These are phyloP conservation scores for Leccinum obscurum DNA, from an alignment of 768 basidiomycete species.

Conservation along the genomic window DNA sequence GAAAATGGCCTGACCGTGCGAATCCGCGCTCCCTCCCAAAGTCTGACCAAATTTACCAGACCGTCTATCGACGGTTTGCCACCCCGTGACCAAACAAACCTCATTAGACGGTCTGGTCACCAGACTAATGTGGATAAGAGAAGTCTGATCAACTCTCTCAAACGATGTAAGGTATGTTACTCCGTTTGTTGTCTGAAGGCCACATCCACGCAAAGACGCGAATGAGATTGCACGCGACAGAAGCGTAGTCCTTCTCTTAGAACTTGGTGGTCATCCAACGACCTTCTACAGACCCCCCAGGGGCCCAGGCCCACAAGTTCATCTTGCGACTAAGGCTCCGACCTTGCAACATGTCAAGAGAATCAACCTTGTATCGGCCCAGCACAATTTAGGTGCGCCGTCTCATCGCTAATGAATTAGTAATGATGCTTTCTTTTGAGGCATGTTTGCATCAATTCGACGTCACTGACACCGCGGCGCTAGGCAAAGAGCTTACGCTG, in stretches of 20 bases:
- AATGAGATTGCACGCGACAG: conserved; percentile 75
- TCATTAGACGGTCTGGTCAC: too few species aligned
- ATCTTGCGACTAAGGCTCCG: conserved; percentile 60
- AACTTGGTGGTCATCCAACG: conserved; percentile 55
- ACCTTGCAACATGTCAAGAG: conserved; percentile 79
- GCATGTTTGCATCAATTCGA: too few species aligned
- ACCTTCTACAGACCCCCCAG: conserved; percentile 54
- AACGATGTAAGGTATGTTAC: too few species aligned
- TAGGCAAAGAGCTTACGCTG: conserved; percentile 77
- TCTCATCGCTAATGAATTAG: conserved; percentile 55
- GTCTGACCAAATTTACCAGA: too few species aligned
- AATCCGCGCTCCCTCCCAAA: too few species aligned
- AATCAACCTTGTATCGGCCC: conserved; percentile 78
- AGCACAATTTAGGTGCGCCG: conserved; percentile 61
- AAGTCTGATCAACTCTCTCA: too few species aligned
- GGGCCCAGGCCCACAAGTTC: conserved; percentile 46
- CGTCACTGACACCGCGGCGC: background rate
- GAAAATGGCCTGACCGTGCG: too few species aligned
- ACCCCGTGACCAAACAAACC: too few species aligned
- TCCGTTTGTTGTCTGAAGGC: too few species aligned
- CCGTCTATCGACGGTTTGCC: too few species aligned
- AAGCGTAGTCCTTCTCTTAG: conserved; percentile 60
- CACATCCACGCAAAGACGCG: conserved; percentile 25
- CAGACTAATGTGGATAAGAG: too few species aligned
- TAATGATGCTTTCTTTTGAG: conserved; percentile 61